These are phyloP conservation scores for Spathaspora sp. DNA, from an alignment of 1,139 yeast genomes.

Conservation along the genomic window DNA sequence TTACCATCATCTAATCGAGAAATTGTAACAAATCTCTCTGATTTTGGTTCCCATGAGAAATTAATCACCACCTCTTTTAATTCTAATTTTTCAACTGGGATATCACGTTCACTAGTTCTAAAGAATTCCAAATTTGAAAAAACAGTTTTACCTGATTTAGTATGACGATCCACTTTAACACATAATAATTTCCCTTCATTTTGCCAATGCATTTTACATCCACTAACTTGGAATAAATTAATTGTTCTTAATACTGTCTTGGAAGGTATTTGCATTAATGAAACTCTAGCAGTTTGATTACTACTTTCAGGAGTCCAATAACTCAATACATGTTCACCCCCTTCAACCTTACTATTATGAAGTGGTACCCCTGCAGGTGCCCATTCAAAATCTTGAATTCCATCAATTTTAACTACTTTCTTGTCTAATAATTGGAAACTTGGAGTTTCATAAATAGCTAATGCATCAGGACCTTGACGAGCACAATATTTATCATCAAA, in stretches of 20 bases:
- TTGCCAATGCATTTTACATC: constrained; percentile 95
- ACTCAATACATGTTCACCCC: constrained; percentile 70
- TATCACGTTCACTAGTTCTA: constrained; percentile 81
- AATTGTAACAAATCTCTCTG: constrained; percentile 82
- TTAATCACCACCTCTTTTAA: constrained; percentile 84
- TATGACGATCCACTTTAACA: constrained; percentile 95
- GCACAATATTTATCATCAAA: constrained; percentile 92
- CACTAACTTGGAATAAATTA: constrained; percentile 91
- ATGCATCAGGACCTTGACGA: constrained; percentile 90
- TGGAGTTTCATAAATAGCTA: constrained; percentile 81
- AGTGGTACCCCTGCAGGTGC: constrained; percentile 85
- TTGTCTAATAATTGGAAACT: constrained; percentile 75
- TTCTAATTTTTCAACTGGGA: constrained; percentile 94
- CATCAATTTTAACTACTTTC: constrained; percentile 81
- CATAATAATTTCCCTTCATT: constrained; percentile 80
- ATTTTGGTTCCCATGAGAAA: constrained; percentile 95
- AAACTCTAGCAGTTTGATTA: constrained; percentile 94
- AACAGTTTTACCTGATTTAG: constrained; percentile 88
- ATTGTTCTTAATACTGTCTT: constrained; percentile 85
- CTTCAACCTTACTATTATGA: constrained; percentile 51
- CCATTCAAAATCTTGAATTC: constrained; percentile 90
- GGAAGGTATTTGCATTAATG: constrained; percentile 85
- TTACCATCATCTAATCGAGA: constrained; percentile 63
- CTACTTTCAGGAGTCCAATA: constrained; percentile 96
- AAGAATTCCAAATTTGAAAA: constrained; percentile 93